Evolutionary conservation across 179 eudicot species (phyloP), one percentile per base, ranked within the genome.

Genomic region (Corrigiola litoralis): DNA sequence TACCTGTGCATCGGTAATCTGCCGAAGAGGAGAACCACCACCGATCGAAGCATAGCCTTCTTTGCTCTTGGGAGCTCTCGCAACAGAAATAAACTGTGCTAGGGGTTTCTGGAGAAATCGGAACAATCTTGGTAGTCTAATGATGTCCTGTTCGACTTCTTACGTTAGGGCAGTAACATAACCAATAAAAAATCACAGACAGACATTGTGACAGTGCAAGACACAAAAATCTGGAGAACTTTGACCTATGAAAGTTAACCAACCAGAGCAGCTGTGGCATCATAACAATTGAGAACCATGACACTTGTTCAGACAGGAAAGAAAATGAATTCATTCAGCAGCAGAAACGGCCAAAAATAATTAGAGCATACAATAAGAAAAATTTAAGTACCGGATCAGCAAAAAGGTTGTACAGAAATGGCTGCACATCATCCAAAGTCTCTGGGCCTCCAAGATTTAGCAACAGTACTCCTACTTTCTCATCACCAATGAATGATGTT

Each of bases 381-480:
- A 65, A 21, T 34, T 32, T 45, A 68, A 72, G 60, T 86, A 94
- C 99, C 85, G 99, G 99, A 71, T 94, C 99, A 20, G 99, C 95
- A 69, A 94, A 94, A 65, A 94, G 96, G 76, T 94, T 94, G 67
- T 88, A 94, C 77, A 94, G 78, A 74, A 94, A 94, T 44, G 99
- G 99, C 68, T 94, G 99, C 76, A 94, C 99, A 64, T 94, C 96
- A 23, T 90, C 85, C 72, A 90, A 83, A 56, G 89, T 94, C 77
- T 94, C 99, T 42, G 99, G 99, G 57, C 99, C 99, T 66, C 99
- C 99, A 75, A 94, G 99, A 79, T 94, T 94, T n/a, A 94, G 88
- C 82, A 94, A 76, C 70, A 94, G 68, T 2, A 94, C 99, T 62
- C 99, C 99, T 25, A 87, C 75, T 64, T 79, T 88, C 65, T 87